Base-by-base conservation (phyloP, 441 rosid species). In the Arabidopsis hybrid region DNA sequence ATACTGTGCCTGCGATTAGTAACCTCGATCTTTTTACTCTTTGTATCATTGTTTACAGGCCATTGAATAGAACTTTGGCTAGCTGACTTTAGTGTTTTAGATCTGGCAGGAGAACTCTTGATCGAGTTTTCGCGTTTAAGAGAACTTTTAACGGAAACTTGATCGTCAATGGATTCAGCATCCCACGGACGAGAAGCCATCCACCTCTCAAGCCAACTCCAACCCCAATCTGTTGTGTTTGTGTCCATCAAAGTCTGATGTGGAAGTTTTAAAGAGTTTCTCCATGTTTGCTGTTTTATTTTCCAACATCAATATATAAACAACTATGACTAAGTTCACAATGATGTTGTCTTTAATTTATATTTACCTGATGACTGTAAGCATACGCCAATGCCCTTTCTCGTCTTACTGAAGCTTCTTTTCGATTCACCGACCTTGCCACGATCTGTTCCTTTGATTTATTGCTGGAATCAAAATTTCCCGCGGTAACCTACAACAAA, bases 361-460 rank as follows among this genome's bases (percentile, higher is more conserved):
- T 52, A 50, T 62, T 16, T 69, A 92, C 98, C 97, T 95, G 99
- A 83, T 88, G 97, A 65, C 91, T 87, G 63, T 82, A 92, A 61
- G 99, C 91, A 84, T 95, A 95, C 21, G 98, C 98, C 89, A 95
- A 77, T 36, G 99, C 98, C 62, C 93, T 85, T 76, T 95, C 98
- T 75, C 99, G 72, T 86, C 95, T 92, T 81, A 88, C 74, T 10
- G 97, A 85, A 66, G 97, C 98, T 79, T 91, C 90, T 79, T 92
- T 91, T 78, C 72, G 87, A 62, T 74, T 72, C 52, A 69, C 75
- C 6, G 74, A 62, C 65, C 67, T 86, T 29, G 90, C 88, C 80
- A 85, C 81, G 32, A 90, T 36, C 77, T 92, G 88, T 76, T 86
- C 92, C 82, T 82, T 91, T 0, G 97, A 91, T 76, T 75, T 83